Base-by-base conservation (phyloP, 106 monocot species). In the Amphibolis antarctica region DNA sequence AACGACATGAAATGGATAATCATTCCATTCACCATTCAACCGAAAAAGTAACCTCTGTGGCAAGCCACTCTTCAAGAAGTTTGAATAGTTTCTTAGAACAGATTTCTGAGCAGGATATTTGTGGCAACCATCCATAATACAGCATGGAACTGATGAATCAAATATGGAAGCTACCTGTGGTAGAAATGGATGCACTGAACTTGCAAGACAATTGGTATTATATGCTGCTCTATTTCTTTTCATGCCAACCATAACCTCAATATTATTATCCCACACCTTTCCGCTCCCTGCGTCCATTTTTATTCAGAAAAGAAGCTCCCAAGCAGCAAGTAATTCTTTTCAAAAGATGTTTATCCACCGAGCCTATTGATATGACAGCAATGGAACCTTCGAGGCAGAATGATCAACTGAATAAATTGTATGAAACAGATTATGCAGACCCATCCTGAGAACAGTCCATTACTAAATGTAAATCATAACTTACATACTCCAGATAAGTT, bases 21-120 rank as follows among this genome's bases (percentile, higher is more conserved):
- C 83, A 30, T 72, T 83, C 93, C 88, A 93, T 59, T 62, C 73
- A 58, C 73, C 78, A 51, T 77, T 66, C 45, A 83, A 44, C n/a
- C 74, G 70, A 65, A 73, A 79, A 4, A 88, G 69, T 46, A 88
- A 55, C 27, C 81, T 71, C 27, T 77, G 63, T 17, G 93, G 93
- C 44, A 81, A 59, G 11, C 72, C 75, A 70, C 88, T 85, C 28
- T 64, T 77, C 64, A 81, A 71, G 59, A 86, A 93, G 36, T 79
- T 88, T 19, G 66, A 74, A 64, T 81, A 88, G 62, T 76, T 79
- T 50, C 69, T 75, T 26, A 79, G 20, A 23, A 83, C 66, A 15
- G 65, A 53, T 19, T 57, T 66, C 48, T 62, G 60, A 1, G 60
- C 22, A 54, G 21, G 59, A 55, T 13, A 42, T 51, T 53, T 12